Base-by-base conservation (phyloP, 768 basidiomycete genomes). In the Lactarius quietus region DNA sequence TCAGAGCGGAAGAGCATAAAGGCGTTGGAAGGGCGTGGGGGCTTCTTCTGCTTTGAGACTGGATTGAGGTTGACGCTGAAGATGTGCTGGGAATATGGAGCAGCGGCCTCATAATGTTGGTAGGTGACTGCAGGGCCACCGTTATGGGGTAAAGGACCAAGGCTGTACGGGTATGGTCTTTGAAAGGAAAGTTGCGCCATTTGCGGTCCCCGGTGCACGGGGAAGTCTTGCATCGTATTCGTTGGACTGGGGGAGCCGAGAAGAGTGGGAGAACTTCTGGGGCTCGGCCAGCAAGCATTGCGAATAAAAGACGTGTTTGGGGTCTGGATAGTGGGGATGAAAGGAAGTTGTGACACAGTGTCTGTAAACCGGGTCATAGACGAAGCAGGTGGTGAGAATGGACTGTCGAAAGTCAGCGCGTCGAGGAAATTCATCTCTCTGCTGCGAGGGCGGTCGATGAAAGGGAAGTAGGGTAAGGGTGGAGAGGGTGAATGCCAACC, bases 1-100 rank as follows among this genome's bases (percentile, higher is more conserved):
- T 83, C 78, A 28, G 82, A 82, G 51, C 85, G 78, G 74, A 81
- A 86, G 57, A 86, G 74, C 68, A 86, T 82, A 73, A 86, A 86
- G 17, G 85, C 83, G 70, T 86, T 85, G 17, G 82, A 73, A 0
- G 85, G 81, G 8, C 84, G 78, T 36, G 80, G 79, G 23, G 81
- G 78, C 48, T 73, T 69, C 51, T 72, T 69, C 18, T 59, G 26
- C 28, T 68, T 56, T n/a, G 63, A 51, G 18, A 53, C 53, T 5
- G 51, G 31, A 29, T 53, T 43, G 38, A 14, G 18, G 7, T 31
- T 45, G 20, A 41, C 26, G 55, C 26, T 9, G 45, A 38, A 20
- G 15, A 54, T 26, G 15, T 10, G 6, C 26, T 29, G 57, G 17
- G 57, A n/a, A 31, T 43, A 15, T 5, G 52, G 58, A 36, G 45